phyloP scores from a whole-genome alignment of 108 stramenopile genomes.

The Epipyxis sp. region DNA sequence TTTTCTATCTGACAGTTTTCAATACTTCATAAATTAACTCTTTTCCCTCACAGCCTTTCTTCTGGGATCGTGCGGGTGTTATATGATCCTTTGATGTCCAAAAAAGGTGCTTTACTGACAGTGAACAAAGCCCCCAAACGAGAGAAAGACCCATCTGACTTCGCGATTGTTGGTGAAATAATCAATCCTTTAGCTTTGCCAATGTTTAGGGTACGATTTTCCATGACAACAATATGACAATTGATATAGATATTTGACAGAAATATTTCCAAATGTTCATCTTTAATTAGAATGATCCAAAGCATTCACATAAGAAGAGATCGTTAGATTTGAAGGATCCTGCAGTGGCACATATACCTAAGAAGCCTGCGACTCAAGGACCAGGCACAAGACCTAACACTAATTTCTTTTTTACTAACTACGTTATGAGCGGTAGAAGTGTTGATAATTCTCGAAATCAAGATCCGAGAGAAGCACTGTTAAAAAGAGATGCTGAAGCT shows the following conservation, averaged over 20 bases:
- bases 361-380: slow-evolving; percentile 50
- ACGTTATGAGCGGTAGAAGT: slow-evolving; percentile 53
- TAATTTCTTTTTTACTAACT: slow-evolving; percentile 53
- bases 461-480: slow-evolving; percentile 37
- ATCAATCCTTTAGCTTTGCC: slow-evolving; percentile 54
- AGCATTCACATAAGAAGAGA: too few species aligned
- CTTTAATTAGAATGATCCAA: too few species aligned
- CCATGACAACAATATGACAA: slow-evolving; percentile 42
- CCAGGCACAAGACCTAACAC: slow-evolving; percentile 51
- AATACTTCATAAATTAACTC: too few species aligned
- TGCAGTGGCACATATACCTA: slow-evolving; percentile 47
- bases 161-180: slow-evolving; percentile 47
- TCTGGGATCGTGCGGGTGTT: slow-evolving; percentile 42
- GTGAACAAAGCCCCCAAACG: slow-evolving; percentile 39
- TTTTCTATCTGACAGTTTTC: too few species aligned
- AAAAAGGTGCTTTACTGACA: slow-evolving; percentile 54
- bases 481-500: slow-evolving; percentile 26
- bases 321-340: slow-evolving; percentile 51
- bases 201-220: slow-evolving; percentile 50
- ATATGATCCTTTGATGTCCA: slow-evolving; percentile 52
- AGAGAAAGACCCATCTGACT: slow-evolving; percentile 22
- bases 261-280: too few species aligned
- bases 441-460: slow-evolving; percentile 35
- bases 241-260: too few species aligned
- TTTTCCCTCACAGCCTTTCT: too few species aligned